Evolutionary conservation across 108 stramenopile genomes (phyloP).

Genomic region (Cyclotella baltica): DNA sequence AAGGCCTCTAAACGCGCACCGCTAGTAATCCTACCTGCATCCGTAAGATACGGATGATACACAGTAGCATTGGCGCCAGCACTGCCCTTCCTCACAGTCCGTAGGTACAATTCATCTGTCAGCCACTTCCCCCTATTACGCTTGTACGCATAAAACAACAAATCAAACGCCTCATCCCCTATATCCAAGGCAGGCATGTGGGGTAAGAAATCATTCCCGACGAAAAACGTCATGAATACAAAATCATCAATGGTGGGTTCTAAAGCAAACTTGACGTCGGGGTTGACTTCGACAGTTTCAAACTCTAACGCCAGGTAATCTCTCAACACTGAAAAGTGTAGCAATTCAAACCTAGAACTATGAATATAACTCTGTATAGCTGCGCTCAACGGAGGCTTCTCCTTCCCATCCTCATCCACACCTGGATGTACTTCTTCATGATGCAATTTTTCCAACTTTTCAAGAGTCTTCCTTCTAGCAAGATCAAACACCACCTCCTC

Average conservation of each 20-base stretch:
- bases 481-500: conserved; percentile 93
- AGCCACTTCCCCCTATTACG: conserved; percentile 72
- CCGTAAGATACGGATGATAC: conserved; percentile 89
- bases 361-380: conserved; percentile 66
- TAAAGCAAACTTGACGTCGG: conserved; percentile 70
- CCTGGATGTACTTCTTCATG: conserved; percentile 26
- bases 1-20: conserved; percentile 84
- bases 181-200: conserved; percentile 98
- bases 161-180: conserved; percentile 95
- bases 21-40: conserved; percentile 69
- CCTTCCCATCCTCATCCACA: conserved; percentile 15
- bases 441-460: conserved; percentile 60
- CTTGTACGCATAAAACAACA: conserved; percentile 94
- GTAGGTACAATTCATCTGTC: conserved; percentile 54
- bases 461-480: conserved; percentile 44
- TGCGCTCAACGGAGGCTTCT: conserved; percentile 39
- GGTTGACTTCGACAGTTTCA: conserved; percentile 67
- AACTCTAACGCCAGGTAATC: conserved; percentile 97
- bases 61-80: conserved; percentile 14
- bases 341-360: conserved; percentile 94
- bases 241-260: conserved; percentile 98
- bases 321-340: conserved; percentile 94
- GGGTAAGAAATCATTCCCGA: conserved; percentile 99
- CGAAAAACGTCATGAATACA: conserved; percentile 97
- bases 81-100: conserved; percentile 6